Evolutionary conservation across 2,329 filamentous ascomycete genomes (phyloP), one percentile per base, ranked within the genome.

Genomic region (Lizonia empirigonia): DNA sequence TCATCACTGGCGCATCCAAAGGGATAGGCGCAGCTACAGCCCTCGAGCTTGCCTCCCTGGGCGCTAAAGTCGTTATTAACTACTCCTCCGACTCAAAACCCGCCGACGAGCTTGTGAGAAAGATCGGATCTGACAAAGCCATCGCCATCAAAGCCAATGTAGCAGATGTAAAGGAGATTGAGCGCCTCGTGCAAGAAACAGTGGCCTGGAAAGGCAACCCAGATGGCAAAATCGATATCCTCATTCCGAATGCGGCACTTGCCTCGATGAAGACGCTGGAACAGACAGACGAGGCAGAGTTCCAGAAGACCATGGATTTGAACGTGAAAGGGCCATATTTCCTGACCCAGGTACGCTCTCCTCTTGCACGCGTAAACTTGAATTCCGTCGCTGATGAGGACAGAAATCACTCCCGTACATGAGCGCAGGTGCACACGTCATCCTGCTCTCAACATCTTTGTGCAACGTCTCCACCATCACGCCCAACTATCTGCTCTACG

Each of bases 281-380:
- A 0, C 76, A 84, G 1, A 85, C 87, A 1, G 83, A 80, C 0
- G 83, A 86, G 42, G 74, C 74, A 2, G 85, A 88, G 19, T 89
- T 85, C 48, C 83, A 87, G 55, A 75, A 78, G 30, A 82, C 85
- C 26, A 83, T 88, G 67, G 78, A 78, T 33, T 81, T 88, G 51
- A 89, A 89, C 58, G 62, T 62, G 27, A 64, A 62, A 26, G 64
- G 65, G 3, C 62, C 65, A 9, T 69, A 58, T 32, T 69, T 69
- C 23, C 33, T 70, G 8, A 58, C 56, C 9, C 61, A 67, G 47
- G 57, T 55, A 41, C 5, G 47, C 24, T 5, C 18, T 12, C 3
- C 19, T 12, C 5, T 9, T 6, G n/a, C 12, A 18, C n/a, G n/a
- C n/a, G n/a, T n/a, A n/a, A n/a, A n/a, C n/a, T n/a, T n/a, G n/a